These are phyloP conservation scores for Kuraishia floccosa DNA, from an alignment of 805 yeast species.

Conservation along the genomic window DNA sequence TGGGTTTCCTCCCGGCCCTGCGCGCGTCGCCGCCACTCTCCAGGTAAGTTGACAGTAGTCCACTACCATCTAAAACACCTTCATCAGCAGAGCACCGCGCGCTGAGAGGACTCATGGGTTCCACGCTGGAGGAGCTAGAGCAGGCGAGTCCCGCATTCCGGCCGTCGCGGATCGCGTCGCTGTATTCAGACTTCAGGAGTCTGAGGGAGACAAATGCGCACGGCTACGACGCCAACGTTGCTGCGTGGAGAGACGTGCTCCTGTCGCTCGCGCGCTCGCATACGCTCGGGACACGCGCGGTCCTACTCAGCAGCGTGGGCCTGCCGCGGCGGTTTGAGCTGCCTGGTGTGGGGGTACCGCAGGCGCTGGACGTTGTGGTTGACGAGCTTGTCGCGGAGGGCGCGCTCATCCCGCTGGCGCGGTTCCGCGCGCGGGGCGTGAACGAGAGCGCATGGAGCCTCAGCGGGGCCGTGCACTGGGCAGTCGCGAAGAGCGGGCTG, in stretches of 20 bases:
- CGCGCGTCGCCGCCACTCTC: too few species aligned
- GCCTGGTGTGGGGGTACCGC: not conserved
- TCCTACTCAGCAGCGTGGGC: too few species aligned
- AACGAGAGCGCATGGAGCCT: not conserved
- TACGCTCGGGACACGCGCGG: too few species aligned
- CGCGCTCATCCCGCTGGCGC: not conserved
- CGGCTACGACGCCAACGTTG: conserved; percentile 37
- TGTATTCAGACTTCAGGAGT: conserved; percentile 34
- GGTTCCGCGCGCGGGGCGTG: not conserved
- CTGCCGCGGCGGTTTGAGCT: too few species aligned
- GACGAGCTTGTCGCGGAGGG: not conserved
- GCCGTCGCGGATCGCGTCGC: conserved; percentile 16
- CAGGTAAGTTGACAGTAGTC: too few species aligned
- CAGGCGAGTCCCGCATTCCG: too few species aligned
- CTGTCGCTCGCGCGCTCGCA: too few species aligned
- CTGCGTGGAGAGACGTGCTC: conserved; percentile 31
- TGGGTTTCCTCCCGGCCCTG: too few species aligned
- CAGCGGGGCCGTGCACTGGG: not conserved
- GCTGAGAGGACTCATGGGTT: too few species aligned
- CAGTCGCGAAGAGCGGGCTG: not conserved
- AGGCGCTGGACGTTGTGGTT: not conserved
- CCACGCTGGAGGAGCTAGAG: too few species aligned
- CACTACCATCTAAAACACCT: too few species aligned
- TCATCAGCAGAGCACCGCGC: too few species aligned
- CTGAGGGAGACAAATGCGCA: conserved; percentile 30